Evolutionary conservation across 768 basidiomycete species (phyloP), one percentile per base, ranked within the genome.

Genomic region (Boletus subcaerulescens): DNA sequence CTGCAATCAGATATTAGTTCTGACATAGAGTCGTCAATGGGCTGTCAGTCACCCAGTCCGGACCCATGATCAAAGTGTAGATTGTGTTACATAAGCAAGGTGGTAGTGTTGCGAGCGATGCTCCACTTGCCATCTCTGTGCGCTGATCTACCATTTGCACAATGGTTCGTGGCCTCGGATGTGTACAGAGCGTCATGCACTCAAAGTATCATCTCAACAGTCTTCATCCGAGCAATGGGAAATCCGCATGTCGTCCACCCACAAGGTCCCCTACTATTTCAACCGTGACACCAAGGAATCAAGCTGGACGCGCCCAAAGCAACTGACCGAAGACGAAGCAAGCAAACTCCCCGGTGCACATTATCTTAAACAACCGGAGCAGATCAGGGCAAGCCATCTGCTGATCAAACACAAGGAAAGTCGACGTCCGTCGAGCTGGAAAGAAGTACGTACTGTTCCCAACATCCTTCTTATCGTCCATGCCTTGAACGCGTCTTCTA

Each of bases 321-420:
- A 72, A 3, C 69, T 95, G 33, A 74, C 83, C n/a, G 60, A 76
- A 14, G 85, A 87, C 1, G 70, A 95, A 60, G 71, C 90, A 61
- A 57, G 72, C 1, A 49, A 72, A 4, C 79, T 97, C 11, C 85
- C 90, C 3, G 92, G 91, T 0, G 89, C 88, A 17, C 67, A 83
- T 40, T 73, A 83, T 65, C 79, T 80, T 44, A 49, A 57, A 32
- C 68, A n/a, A 29, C 64, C 76, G 17, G 78, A 74, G 18, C 79
- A 89, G 71, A 91, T 97, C 38, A 83, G 93, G 47, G 96, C 94
- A n/a, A 93, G 92, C 66, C 97, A 99, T 76, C 77, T 99, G 57
- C 74, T 99, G 53, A 87, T 98, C 58, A 99, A 99, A 75, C 95
- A 98, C 73, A 77, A 75, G 47, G 87, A 79, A 5, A 91, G 90